A percentile compares a stretch with the other conserved stretches of the same genome.
Conservation (phyloP, 2,329 filamentous ascomycete genomes). For the Thielaviopsis populi region DNA sequence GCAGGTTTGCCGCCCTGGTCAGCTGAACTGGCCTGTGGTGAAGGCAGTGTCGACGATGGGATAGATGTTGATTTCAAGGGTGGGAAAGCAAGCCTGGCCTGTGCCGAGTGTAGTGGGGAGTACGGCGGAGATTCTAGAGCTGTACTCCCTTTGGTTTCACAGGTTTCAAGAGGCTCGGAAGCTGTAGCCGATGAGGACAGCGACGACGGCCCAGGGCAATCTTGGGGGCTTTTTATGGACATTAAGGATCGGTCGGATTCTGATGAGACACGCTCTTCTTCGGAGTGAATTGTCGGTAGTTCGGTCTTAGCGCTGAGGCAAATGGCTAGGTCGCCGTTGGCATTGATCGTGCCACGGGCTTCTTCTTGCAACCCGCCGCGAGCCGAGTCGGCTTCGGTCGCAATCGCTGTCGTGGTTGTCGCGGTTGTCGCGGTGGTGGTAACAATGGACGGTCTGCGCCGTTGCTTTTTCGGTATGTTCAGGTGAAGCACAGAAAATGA, state of each 20-base stretch:
- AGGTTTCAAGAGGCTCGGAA: neutral
- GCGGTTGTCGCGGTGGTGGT: no score
- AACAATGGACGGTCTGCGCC: neutral
- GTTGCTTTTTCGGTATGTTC: neutral
- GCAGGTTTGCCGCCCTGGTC: neutral
- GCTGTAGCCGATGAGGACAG: neutral
- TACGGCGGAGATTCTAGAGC: neutral
- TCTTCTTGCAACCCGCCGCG: neutral
- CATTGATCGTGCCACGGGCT: neutral
- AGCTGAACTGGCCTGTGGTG: neutral
- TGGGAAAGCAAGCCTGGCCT: neutral
- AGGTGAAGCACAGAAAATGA: neutral
- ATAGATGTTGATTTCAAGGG: neutral
- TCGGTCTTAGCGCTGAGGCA: neutral
- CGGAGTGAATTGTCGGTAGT: slow-evolving; percentile 3
- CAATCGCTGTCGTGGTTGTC: neutral
- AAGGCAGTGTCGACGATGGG: neutral
- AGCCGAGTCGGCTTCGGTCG: neutral
- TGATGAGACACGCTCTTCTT: slow-evolving; percentile 9
- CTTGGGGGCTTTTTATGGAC: neutral
- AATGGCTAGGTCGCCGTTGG: neutral
- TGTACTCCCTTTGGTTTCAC: neutral
- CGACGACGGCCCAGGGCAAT: neutral
- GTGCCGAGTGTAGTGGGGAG: neutral
- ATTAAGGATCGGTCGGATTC: slow-evolving; percentile 4